Evolutionary conservation across 2,329 filamentous ascomycete species (phyloP).

Genomic region (Aspergillus hiratsukae): DNA sequence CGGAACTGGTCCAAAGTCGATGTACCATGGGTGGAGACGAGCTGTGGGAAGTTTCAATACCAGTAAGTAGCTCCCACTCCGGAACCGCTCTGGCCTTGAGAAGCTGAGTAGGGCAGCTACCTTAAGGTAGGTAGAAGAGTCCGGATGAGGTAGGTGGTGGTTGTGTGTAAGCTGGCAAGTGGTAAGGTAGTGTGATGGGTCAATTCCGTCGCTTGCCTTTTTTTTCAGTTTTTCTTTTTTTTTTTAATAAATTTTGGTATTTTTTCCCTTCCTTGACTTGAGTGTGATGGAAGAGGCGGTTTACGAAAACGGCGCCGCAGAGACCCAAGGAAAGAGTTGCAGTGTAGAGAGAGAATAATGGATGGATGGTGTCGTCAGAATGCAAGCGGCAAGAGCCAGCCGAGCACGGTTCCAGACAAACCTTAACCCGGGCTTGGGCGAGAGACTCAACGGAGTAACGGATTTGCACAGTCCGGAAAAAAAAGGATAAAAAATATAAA

Average conservation of each 20-base stretch:
- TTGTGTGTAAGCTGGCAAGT: not conserved
- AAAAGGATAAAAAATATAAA: no score
- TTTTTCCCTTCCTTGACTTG: not conserved
- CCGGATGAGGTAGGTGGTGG: conserved; percentile 1
- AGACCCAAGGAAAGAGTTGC: not conserved
- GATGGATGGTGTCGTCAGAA: conserved; percentile 32
- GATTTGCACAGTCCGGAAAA: not conserved
- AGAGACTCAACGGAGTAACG: not conserved
- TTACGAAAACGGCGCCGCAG: conserved; percentile 26
- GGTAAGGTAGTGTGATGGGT: not conserved
- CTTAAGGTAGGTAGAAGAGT: not conserved
- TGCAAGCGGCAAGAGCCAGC: conserved; percentile 32
- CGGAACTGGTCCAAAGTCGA: conserved; percentile 10
- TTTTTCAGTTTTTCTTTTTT: not conserved
- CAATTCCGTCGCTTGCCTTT: not conserved
- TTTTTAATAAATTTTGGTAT: not conserved
- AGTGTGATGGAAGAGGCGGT: conserved; percentile 5
- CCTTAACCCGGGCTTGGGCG: conserved; percentile 17
- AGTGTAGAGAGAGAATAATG: conserved; percentile 9
- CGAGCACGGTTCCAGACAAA: conserved; percentile 29
- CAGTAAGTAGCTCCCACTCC: not conserved
- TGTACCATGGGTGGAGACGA: conserved; percentile 22
- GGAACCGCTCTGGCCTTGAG: not conserved
- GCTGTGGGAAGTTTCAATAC: not conserved
- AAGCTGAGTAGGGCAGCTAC: conserved; percentile 3